Evolutionary conservation across 495 filamentous ascomycete species (phyloP), one percentile per base, ranked within the genome.

Genomic region (Aspergillus cavernicola): DNA sequence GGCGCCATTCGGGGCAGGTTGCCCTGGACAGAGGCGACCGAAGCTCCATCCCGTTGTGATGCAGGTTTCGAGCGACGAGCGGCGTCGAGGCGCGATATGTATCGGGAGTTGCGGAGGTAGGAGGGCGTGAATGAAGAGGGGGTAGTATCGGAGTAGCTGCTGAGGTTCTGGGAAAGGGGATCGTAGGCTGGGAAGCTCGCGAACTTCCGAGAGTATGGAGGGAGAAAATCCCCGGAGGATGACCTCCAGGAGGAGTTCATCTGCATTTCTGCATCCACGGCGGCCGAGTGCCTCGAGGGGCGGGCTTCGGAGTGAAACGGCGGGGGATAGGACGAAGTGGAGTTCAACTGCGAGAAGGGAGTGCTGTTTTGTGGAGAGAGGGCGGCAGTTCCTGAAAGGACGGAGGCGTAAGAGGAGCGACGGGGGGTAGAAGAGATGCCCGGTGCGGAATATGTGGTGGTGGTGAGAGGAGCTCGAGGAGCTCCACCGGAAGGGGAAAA

Each of bases 401-500:
- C 87, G 46, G 89, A 89, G 41, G 90, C 89, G 76, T 95, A 95
- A 28, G 90, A 95, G 23, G 74, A 79, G 53, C 74, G 74, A 56
- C 77, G 70, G 42, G 68, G 76, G 51, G 69, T 68, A 38, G 71
- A 68, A 43, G 73, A 71, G 60, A 72, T 67, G 63, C 64, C 72
- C 51, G 70, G 53, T 31, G 53, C 47, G 12, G 66, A 57, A 52
- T 62, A 59, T 51, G 66, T 71, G 51, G 71, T 64, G 51, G 71
- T 64, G 57, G 70, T 56, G 50, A 64, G 65, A 66, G 70, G 57
- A 61, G 66, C 70, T 69, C 61, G 53, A 63, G 56, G 62, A 66
- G 73, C 70, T 71, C 75, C 74, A 71, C 74, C 67, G 64, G 73
- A 72, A 57, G 72, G 64, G 56, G 71, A 66, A 63, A 70, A 68